phyloP scores from a whole-genome alignment of 345 rosid genomes.

The Gynandropsis gynandra region DNA sequence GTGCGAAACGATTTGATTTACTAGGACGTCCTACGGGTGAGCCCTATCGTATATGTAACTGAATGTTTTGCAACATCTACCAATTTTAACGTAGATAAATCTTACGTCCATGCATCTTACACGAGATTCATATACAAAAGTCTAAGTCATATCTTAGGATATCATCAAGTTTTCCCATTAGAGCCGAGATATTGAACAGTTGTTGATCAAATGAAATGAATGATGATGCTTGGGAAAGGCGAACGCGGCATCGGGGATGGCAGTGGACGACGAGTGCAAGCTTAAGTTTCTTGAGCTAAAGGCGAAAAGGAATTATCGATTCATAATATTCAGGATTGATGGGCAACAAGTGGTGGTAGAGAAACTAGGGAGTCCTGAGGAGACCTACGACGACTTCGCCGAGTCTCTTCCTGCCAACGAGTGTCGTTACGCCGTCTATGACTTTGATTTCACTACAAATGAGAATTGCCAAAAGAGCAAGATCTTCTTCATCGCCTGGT shows the following conservation, averaged over 20 bases:
- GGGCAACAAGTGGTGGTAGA: slow-evolving; percentile 79
- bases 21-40: no score
- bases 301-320: slow-evolving; percentile 73
- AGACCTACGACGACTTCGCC: slow-evolving; percentile 68
- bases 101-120: no score
- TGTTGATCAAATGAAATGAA: neutral
- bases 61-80: no score
- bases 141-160: no score
- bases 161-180: no score
- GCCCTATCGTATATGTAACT: no score
- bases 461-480: slow-evolving; percentile 99
- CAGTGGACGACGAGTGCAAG: slow-evolving; percentile 86
- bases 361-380: slow-evolving; percentile 60
- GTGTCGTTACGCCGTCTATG: slow-evolving; percentile 90
- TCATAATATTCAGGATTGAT: slow-evolving; percentile 78
- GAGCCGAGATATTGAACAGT: slow-evolving; percentile 13
- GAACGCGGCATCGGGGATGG: slow-evolving; percentile 94
- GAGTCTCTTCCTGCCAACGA: slow-evolving; percentile 71
- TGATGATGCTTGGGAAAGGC: slow-evolving; percentile 36
- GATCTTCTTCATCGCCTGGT: slow-evolving; percentile 97
- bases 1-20: no score
- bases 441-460: slow-evolving; percentile 68
- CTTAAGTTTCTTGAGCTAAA: slow-evolving; percentile 78
- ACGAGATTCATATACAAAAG: no score
- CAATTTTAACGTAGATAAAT: no score